Evolutionary conservation across 1,139 yeast genomes (phyloP), one percentile per base, ranked within the genome.

Genomic region (Arxiozyma telluris): DNA sequence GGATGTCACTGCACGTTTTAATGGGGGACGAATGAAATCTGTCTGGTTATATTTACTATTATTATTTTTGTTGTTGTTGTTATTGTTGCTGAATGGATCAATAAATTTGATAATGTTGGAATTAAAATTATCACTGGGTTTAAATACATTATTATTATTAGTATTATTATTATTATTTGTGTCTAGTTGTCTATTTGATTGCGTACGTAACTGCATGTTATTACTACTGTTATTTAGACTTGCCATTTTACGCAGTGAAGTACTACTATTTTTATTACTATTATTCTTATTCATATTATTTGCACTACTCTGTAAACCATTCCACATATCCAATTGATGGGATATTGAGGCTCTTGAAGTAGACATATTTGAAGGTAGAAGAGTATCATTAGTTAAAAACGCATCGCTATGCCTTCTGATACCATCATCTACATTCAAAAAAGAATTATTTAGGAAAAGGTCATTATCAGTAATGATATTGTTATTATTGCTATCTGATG

Each of bases 251-350:
- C 30, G 21, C 38, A 44, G 23, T 25, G 47, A 44, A 25, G 45
- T 51, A 46, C 42, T 51, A 9, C 11, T 41, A 44, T 47, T 51
- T 30, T 30, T 52, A 21, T 50, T 51, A 6, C 25, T 23, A 23
- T 23, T 23, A 23, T 23, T 23, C 6, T 23, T 23, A 6, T 23
- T 23, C 6, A 23, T 23, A 23, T 23, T 23, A 23, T 23, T 23
- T 23, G 25, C 6, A 18, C 53, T 50, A 12, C n/a, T 34, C 39
- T 56, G 53, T 23, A 61, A 56, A 50, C 59, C 50, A 50, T 60
- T 64, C 70, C 70, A 65, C 49, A 63, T 59, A 50, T 67, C 67
- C 11, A 64, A 55, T 38, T 59, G 55, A 50, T 65, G 64, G 15
- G 70, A 67, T 22, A 67, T 66, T 2, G 70, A 65, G 20, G 61